Conservation (phyloP, 2,329 filamentous ascomycete species). For the Coniochaeta hoffmannii region DNA sequence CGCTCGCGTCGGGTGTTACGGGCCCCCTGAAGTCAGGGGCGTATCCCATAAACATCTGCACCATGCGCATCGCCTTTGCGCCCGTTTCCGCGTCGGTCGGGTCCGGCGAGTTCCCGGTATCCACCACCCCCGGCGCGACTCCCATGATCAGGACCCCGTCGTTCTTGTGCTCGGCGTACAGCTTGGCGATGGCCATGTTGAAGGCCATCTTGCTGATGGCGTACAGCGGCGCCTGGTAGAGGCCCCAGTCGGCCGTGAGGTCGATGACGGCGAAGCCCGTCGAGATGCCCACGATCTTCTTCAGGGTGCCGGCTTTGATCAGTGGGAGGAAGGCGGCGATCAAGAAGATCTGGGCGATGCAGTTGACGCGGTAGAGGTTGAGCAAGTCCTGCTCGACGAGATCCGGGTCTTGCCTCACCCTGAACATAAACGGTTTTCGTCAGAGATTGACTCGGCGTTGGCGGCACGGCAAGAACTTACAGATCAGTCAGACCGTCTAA, state of each 20-base stretch:
- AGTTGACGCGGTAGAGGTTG: not conserved
- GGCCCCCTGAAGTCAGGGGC: slow-evolving; percentile 28
- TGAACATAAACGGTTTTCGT: not conserved
- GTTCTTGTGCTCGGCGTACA: slow-evolving; percentile 32
- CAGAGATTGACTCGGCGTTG: not conserved
- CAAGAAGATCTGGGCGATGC: not conserved
- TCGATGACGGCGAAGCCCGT: not conserved
- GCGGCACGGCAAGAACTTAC: not conserved
- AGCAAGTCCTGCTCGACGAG: not conserved
- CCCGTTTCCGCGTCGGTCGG: slow-evolving; percentile 2
- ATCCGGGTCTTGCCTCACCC: not conserved
- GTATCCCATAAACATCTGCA: slow-evolving; percentile 22
- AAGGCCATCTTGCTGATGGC: slow-evolving; percentile 37
- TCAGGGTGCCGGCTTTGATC: not conserved
- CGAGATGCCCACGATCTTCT: not conserved
- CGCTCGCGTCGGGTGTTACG: slow-evolving; percentile 22
- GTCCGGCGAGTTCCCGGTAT: slow-evolving; percentile 19
- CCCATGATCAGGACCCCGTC: slow-evolving; percentile 42
- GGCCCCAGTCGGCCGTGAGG: slow-evolving; percentile 20
- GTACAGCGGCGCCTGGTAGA: slow-evolving; percentile 30
- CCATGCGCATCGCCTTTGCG: slow-evolving; percentile 8
- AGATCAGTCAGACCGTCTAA: not conserved
- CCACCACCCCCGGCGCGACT: slow-evolving; percentile 40
- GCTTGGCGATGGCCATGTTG: slow-evolving; percentile 43
- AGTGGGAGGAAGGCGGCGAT: not conserved